phyloP scores from a whole-genome alignment of 2,329 filamentous ascomycete species.

The Phaeosphaeria sp. region DNA sequence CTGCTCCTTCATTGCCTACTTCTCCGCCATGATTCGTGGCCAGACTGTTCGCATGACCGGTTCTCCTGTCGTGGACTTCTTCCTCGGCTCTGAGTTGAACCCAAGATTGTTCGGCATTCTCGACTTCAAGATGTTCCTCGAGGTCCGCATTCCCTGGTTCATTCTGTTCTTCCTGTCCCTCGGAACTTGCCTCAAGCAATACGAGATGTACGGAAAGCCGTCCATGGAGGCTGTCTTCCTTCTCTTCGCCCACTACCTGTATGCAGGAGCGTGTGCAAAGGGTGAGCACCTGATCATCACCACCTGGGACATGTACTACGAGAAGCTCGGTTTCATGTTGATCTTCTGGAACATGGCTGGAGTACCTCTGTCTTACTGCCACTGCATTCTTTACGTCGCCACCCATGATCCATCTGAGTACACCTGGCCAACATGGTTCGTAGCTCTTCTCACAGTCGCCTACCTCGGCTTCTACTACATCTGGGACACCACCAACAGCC shows the following conservation, averaged over 20 bases:
- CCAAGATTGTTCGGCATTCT: conserved; percentile 83
- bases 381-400: conserved; percentile 89
- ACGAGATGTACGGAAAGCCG: conserved; percentile 84
- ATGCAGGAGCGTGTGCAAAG: conserved; percentile 91
- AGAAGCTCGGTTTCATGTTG: conserved; percentile 97
- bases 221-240: conserved; percentile 85
- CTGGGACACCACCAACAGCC: conserved; percentile 90
- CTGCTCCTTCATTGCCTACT: conserved; percentile 83
- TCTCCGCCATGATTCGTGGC: conserved; percentile 81
- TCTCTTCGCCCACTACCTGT: conserved; percentile 88
- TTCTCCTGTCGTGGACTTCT: conserved; percentile 82
- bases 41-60: conserved; percentile 92
- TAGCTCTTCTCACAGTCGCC: conserved; percentile 69
- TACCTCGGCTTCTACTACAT: conserved; percentile 89
- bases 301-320: conserved; percentile 96
- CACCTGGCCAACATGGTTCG: conserved; percentile 73
- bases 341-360: conserved; percentile 97
- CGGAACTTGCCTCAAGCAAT: conserved; percentile 80
- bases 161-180: conserved; percentile 82
- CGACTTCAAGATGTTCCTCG: conserved; percentile 96
- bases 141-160: conserved; percentile 91
- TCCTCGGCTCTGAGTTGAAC: conserved; percentile 89
- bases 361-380: conserved; percentile 89
- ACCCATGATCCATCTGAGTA: conserved; percentile 82
- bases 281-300: conserved; percentile 89